Evolutionary conservation across 2,329 filamentous ascomycete species (phyloP).

Genomic region (Trichoderma semiorbis): DNA sequence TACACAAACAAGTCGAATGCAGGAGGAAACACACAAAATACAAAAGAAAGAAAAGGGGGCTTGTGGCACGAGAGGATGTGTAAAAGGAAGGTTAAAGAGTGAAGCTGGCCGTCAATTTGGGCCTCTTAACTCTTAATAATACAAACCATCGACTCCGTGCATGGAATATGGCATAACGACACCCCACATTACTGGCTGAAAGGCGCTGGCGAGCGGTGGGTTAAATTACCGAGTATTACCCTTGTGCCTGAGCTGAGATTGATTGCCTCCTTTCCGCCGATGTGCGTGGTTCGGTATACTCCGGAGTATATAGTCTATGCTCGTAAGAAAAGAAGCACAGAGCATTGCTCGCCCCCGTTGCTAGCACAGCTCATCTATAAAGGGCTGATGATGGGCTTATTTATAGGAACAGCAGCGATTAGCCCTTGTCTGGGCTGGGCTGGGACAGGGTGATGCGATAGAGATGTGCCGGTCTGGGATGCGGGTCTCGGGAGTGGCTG

Average conservation of each 20-base stretch:
- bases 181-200: background rate
- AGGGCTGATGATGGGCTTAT: background rate
- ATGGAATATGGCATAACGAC: background rate
- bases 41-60: background rate
- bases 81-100: background rate
- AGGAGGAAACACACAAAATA: background rate
- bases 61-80: background rate
- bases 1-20: background rate
- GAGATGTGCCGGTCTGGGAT: slow-evolving; percentile 9
- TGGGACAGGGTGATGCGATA: slow-evolving; percentile 1
- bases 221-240: slow-evolving; percentile 16
- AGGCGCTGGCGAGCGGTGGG: slow-evolving; percentile 8
- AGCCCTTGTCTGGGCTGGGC: background rate
- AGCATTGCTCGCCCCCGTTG: background rate
- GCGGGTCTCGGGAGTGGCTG: slow-evolving; percentile 16
- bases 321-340: background rate
- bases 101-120: background rate
- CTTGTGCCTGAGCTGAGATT: background rate
- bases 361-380: background rate
- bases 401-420: background rate
- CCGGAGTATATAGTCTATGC: background rate
- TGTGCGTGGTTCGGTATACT: background rate
- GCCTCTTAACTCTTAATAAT: slow-evolving; percentile 2
- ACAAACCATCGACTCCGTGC: background rate
- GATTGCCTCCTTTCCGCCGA: background rate